Percentiles rank a stretch among this genome's conserved stretches.
phyloP scores from a whole-genome alignment of 306 rosid species.

The Abrus pulchellus region DNA sequence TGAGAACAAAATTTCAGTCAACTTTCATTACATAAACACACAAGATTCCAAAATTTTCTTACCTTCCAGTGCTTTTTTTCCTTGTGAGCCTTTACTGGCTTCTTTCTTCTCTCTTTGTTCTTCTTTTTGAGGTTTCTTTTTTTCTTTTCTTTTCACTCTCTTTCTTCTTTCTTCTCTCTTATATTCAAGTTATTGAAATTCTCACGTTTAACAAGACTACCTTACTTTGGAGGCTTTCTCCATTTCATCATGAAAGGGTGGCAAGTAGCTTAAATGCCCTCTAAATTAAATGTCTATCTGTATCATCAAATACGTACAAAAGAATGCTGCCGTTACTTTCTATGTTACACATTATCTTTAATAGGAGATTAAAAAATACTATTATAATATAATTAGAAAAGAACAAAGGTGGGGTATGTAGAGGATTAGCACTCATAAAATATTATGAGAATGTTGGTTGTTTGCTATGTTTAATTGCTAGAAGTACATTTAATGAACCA shows the following conservation, averaged over 20 bases:
- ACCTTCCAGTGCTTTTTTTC: not conserved
- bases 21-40: not conserved
- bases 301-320: constrained; percentile 4
- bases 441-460: not conserved
- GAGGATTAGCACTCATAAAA: not conserved
- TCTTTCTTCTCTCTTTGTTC: too few species aligned
- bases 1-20: not conserved
- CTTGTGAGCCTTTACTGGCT: not conserved
- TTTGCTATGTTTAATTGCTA: not conserved
- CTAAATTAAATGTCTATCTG: not conserved
- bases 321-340: constrained; percentile 10
- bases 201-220: not conserved
- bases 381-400: not conserved
- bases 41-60: not conserved
- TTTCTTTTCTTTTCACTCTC: not conserved
- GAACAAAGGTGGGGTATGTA: not conserved
- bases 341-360: not conserved
- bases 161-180: not conserved
- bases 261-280: not conserved
- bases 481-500: not conserved
- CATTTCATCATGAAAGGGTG: not conserved
- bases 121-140: not conserved
- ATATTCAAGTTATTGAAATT: not conserved
- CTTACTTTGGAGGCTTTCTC: not conserved
- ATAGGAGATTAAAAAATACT: not conserved